Percentiles rank a stretch among this genome's conserved stretches.
These are phyloP conservation scores for Suillus hirtellus DNA, from an alignment of 768 basidiomycete genomes.

Conservation along the genomic window DNA sequence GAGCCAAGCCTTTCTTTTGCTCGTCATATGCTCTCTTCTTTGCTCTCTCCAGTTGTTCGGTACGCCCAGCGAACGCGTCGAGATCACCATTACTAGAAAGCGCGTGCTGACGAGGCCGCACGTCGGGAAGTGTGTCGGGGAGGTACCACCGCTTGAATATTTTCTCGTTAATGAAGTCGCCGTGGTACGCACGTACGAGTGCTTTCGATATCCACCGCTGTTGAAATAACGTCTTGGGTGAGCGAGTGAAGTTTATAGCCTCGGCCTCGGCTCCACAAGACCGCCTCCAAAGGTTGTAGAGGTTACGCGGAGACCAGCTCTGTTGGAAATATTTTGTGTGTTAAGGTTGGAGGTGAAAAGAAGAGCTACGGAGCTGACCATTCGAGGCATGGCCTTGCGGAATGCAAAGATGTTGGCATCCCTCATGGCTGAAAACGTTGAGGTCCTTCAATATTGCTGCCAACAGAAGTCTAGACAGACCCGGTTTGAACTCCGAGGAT, in stretches of 20 bases:
- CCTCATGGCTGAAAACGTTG: conserved; percentile 39
- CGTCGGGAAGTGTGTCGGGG: conserved; percentile 82
- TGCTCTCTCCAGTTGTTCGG: conserved; percentile 39
- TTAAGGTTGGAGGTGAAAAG: not conserved
- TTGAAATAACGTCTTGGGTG: conserved; percentile 54
- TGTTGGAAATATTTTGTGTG: conserved; percentile 35
- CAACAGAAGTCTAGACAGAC: not conserved
- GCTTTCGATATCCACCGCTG: conserved; percentile 89
- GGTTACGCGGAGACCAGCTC: conserved; percentile 89
- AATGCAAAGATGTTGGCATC: conserved; percentile 47
- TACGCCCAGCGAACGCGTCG: conserved; percentile 60
- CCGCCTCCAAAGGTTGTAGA: conserved; percentile 87
- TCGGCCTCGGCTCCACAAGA: conserved; percentile 50
- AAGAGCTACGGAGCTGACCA: conserved; percentile 47
- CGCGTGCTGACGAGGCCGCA: conserved; percentile 57
- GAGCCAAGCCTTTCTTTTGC: conserved; percentile 67
- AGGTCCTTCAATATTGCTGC: not conserved
- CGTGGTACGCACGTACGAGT: conserved; percentile 90
- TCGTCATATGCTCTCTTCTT: conserved; percentile 54
- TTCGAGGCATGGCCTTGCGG: conserved; percentile 69
- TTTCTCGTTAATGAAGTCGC: conserved; percentile 89
- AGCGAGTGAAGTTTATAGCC: conserved; percentile 56
- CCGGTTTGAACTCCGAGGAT: not conserved
- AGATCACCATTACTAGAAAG: conserved; percentile 38
- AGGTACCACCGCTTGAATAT: conserved; percentile 96